Conservation (phyloP, 2,329 filamentous ascomycete species). For the Alternaria dauci region DNA sequence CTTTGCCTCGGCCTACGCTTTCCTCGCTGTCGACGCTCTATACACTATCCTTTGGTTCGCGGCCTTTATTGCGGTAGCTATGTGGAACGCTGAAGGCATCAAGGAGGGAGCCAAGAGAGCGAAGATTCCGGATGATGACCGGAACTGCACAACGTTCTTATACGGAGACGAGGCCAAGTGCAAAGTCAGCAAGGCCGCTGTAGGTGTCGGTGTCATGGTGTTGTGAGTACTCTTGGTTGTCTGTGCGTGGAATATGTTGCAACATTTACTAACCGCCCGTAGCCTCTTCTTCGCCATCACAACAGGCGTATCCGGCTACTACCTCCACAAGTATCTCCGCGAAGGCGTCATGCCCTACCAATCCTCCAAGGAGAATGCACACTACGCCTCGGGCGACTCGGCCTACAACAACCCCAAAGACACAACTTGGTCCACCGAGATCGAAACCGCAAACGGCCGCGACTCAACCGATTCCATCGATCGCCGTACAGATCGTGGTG, state of each 20-base stretch:
- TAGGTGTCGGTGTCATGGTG: slow-evolving; percentile 65
- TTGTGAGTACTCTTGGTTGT: slow-evolving; percentile 55
- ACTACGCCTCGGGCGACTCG: slow-evolving; percentile 50
- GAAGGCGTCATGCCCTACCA: slow-evolving; percentile 63
- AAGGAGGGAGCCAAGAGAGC: slow-evolving; percentile 56
- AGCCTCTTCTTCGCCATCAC: slow-evolving; percentile 65
- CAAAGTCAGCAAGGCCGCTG: slow-evolving; percentile 63
- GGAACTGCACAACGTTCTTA: slow-evolving; percentile 63
- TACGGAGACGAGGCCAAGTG: slow-evolving; percentile 65
- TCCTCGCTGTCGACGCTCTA: slow-evolving; percentile 63
- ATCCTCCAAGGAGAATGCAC: slow-evolving; percentile 53
- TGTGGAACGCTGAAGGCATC: slow-evolving; percentile 65
- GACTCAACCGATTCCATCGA: slow-evolving; percentile 55
- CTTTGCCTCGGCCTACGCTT: slow-evolving; percentile 68
- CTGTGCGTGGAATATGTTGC: background rate
- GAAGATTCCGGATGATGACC: slow-evolving; percentile 53
- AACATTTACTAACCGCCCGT: slow-evolving; percentile 7
- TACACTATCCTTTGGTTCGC: slow-evolving; percentile 66
- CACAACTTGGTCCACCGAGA: slow-evolving; percentile 55
- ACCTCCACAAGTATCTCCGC: slow-evolving; percentile 64
- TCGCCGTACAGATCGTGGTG: slow-evolving; percentile 49
- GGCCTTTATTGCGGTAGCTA: slow-evolving; percentile 64
- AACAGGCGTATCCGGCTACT: slow-evolving; percentile 62
- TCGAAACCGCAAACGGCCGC: slow-evolving; percentile 49
- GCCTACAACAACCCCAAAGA: slow-evolving; percentile 42